These are phyloP conservation scores for Castanea mollissima DNA, from an alignment of 306 rosid genomes.

Conservation along the genomic window DNA sequence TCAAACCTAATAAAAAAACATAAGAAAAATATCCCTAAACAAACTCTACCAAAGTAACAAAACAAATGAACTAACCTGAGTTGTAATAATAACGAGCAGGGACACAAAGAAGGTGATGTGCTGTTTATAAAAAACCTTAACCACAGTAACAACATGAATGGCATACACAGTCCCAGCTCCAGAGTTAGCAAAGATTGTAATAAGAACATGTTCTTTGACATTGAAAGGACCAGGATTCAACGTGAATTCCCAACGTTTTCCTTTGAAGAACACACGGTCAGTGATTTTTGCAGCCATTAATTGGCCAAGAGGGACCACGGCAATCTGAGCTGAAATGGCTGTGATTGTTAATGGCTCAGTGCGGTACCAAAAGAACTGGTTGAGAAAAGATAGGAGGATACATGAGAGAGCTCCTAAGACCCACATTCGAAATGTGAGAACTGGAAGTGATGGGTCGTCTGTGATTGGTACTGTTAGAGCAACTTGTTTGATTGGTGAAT, in stretches of 20 bases:
- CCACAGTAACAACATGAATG: slow-evolving; percentile 78
- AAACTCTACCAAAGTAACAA: not conserved
- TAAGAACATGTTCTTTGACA: slow-evolving; percentile 86
- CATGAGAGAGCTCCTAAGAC: slow-evolving; percentile 74
- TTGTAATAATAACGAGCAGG: slow-evolving; percentile 66
- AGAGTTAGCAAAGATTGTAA: slow-evolving; percentile 91
- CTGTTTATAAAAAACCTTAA: slow-evolving; percentile 56
- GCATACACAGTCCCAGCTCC: slow-evolving; percentile 96
- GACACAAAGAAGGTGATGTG: slow-evolving; percentile 69
- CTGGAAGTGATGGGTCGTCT: slow-evolving; percentile 72
- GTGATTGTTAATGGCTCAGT: slow-evolving; percentile 81
- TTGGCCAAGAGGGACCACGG: slow-evolving; percentile 84
- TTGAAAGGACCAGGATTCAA: slow-evolving; percentile 92
- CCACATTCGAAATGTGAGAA: slow-evolving; percentile 91
- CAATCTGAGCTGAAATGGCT: slow-evolving; percentile 87
- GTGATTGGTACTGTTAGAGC: slow-evolving; percentile 75
- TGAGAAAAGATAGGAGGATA: slow-evolving; percentile 65
- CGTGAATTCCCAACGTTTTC: slow-evolving; percentile 60
- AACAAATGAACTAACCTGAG: slow-evolving; percentile 53
- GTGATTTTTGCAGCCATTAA: slow-evolving; percentile 73
- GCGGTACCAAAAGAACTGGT: slow-evolving; percentile 93
- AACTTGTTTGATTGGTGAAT: slow-evolving; percentile 73
- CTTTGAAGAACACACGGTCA: slow-evolving; percentile 50
- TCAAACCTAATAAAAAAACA: not conserved
- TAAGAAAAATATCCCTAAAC: not conserved